Evolutionary conservation across 176 grass and related monocot species (phyloP).

Genomic region (Calamus simplicifolius): DNA sequence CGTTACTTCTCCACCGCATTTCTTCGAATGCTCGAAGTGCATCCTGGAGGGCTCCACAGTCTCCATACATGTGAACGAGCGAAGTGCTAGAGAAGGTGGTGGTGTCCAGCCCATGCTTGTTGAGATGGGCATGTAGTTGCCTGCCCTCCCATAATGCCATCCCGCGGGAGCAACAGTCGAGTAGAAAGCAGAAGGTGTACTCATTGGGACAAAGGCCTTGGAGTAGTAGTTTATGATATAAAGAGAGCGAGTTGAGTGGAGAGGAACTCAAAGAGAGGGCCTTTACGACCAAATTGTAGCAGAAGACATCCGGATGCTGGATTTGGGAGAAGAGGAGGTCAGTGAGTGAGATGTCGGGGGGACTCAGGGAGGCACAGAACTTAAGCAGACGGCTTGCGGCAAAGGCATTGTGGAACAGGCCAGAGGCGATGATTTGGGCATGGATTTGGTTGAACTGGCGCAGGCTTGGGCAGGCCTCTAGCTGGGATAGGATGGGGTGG

Average conservation of each 20-base stretch:
- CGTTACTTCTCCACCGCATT: neutral
- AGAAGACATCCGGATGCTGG: constrained; percentile 8
- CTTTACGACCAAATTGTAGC: constrained; percentile 6
- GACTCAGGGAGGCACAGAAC: neutral
- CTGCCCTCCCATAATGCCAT: neutral
- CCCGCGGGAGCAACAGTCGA: neutral
- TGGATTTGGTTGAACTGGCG: constrained; percentile 13
- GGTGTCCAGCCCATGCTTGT: constrained; percentile 1
- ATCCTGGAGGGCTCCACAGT: neutral
- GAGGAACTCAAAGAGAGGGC: neutral
- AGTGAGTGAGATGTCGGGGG: neutral
- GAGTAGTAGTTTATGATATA: no score
- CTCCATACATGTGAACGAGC: constrained; percentile 16
- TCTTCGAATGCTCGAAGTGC: constrained; percentile 6
- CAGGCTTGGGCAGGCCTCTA: neutral
- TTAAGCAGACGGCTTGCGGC: constrained; percentile 8
- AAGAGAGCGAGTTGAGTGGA: no score
- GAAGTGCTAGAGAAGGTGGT: constrained; percentile 3
- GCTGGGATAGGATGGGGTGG: constrained; percentile 15
- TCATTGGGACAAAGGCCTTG: no score
- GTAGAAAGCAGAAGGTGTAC: no score
- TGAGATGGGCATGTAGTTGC: constrained; percentile 7
- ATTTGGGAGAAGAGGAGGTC: constrained; percentile 12
- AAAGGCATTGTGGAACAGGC: constrained; percentile 6
- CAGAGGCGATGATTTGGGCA: neutral